Conservation (phyloP, 805 yeast genomes). For the Nakazawaea peltata region DNA sequence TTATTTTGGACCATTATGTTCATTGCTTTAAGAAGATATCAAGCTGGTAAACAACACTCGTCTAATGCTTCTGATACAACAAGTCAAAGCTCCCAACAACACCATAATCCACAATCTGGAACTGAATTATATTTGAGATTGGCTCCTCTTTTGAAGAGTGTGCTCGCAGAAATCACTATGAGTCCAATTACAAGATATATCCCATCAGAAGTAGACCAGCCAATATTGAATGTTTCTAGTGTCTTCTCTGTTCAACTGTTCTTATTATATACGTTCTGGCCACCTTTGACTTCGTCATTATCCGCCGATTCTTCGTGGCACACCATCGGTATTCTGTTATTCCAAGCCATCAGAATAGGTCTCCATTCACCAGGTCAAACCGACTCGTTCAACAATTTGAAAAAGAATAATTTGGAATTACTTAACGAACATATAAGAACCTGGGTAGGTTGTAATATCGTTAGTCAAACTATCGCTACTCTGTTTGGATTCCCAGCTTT, state of each 20-base stretch:
- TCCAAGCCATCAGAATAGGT: slow-evolving; percentile 89
- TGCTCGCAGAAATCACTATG: slow-evolving; percentile 80
- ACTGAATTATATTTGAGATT: slow-evolving; percentile 45
- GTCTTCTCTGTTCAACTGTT: slow-evolving; percentile 94
- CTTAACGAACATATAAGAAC: slow-evolving; percentile 77
- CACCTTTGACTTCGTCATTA: slow-evolving; percentile 87
- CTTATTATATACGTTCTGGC: slow-evolving; percentile 86
- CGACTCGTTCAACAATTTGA: slow-evolving; percentile 35
- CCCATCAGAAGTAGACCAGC: slow-evolving; percentile 73
- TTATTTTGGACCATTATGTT: slow-evolving; percentile 91
- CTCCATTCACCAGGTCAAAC: slow-evolving; percentile 68
- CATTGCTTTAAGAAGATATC: slow-evolving; percentile 63
- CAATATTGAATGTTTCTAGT: slow-evolving; percentile 79
- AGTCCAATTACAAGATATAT: slow-evolving; percentile 83
- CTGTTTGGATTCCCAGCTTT: slow-evolving; percentile 94
- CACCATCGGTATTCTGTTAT: slow-evolving; percentile 86
- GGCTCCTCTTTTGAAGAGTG: slow-evolving; percentile 63
- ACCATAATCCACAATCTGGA: slow-evolving; percentile 18
- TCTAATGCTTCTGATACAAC: slow-evolving; percentile 19
- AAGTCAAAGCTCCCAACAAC: slow-evolving; percentile 11
- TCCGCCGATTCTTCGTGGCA: slow-evolving; percentile 97
- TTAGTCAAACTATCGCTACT: slow-evolving; percentile 83
- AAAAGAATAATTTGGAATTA: slow-evolving; percentile 34
- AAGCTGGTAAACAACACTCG: slow-evolving; percentile 17
- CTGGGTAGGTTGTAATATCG: slow-evolving; percentile 91